Conservation (phyloP, 78 protist genomes). For the Chrysochromulina tobinii region DNA sequence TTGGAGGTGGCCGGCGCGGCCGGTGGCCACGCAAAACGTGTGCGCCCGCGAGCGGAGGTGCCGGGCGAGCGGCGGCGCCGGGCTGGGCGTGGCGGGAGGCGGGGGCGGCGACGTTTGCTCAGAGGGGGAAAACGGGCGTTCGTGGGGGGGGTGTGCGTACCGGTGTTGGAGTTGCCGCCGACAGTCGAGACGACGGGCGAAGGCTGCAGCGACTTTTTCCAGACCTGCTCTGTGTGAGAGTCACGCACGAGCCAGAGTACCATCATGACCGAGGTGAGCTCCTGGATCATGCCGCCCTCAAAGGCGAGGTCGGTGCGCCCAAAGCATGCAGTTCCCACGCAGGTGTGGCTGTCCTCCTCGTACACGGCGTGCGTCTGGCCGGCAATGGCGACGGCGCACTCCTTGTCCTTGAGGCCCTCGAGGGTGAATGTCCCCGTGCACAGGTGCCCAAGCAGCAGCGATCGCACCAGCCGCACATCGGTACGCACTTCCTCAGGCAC, state of each 20-base stretch:
- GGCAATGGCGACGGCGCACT: not conserved
- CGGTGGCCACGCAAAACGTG: no score
- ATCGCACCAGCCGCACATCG: not conserved
- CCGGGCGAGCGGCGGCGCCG: no score
- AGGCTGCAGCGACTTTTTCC: constrained; percentile 11
- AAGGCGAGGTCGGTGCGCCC: not conserved
- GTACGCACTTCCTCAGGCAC: not conserved
- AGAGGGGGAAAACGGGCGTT: no score
- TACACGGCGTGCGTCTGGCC: constrained; percentile 17
- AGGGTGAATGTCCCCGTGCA: not conserved
- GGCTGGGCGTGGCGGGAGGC: no score
- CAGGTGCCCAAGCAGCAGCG: not conserved
- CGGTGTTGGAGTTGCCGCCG: no score
- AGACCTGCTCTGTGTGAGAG: constrained; percentile 8
- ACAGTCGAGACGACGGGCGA: no score
- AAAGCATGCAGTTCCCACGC: not conserved
- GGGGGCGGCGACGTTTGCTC: no score
- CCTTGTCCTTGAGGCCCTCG: not conserved
- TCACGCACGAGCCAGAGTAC: not conserved
- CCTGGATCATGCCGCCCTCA: not conserved
- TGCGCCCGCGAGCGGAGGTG: no score
- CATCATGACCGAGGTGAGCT: not conserved
- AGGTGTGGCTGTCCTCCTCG: not conserved
- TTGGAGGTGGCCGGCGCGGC: no score
- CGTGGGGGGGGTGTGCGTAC: no score